Percentiles rank a stretch among this genome's conserved stretches.
phyloP scores from a whole-genome alignment of 345 rosid genomes.

The Ceriops tagal region DNA sequence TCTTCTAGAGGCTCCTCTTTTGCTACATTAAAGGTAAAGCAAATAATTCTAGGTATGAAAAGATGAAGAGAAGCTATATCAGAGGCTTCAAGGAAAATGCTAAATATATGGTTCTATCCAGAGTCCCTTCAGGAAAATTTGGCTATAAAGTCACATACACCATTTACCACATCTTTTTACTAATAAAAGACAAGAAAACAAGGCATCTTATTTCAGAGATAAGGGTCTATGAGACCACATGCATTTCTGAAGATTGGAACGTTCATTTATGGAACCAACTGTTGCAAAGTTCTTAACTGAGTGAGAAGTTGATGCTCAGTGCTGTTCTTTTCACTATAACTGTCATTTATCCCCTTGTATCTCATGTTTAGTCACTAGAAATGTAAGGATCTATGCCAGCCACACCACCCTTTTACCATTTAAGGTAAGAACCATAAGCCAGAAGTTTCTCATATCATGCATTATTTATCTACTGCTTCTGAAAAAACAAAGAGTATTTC shows the following conservation, averaged over 20 bases:
- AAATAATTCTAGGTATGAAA: no score
- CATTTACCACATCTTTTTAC: background rate
- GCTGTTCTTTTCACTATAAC: background rate
- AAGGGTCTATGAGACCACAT: background rate
- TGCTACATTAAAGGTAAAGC: slow-evolving; percentile 21
- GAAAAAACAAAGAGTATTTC: background rate
- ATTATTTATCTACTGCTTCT: background rate
- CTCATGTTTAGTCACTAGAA: no score
- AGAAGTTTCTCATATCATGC: background rate
- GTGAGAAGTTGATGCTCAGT: background rate
- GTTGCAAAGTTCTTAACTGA: background rate
- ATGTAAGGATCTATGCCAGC: no score
- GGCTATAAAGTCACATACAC: no score
- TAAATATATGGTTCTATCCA: background rate
- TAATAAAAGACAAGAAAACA: background rate
- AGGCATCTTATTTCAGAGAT: background rate
- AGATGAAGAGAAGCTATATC: background rate
- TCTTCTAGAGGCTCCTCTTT: slow-evolving; percentile 42
- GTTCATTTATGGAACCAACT: background rate
- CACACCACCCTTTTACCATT: no score
- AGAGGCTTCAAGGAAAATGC: background rate
- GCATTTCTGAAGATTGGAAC: background rate
- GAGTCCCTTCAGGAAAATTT: background rate
- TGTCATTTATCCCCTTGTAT: background rate
- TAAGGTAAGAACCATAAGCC: background rate